Evolutionary conservation across 1,139 yeast species (phyloP).

Genomic region (Taphrina flavorubra): DNA sequence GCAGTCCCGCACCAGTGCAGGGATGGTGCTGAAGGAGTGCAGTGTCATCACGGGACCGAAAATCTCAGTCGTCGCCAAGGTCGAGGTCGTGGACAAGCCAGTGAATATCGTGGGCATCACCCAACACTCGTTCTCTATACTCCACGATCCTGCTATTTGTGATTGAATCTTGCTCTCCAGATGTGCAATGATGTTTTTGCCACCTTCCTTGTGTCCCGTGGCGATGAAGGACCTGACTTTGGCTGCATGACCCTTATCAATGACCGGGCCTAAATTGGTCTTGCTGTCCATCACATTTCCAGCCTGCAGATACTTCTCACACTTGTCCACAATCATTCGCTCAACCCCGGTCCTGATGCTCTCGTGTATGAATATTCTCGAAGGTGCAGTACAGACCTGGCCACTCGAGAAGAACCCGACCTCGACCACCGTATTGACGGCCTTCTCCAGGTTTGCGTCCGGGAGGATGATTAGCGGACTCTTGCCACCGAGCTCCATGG

Average conservation of each 20-base stretch:
- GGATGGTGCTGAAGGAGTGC: slow-evolving; percentile 68
- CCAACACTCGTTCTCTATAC: slow-evolving; percentile 9
- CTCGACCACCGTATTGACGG: slow-evolving; percentile 64
- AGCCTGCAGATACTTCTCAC: slow-evolving; percentile 14
- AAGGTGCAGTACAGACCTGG: slow-evolving; percentile 88
- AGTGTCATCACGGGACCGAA: slow-evolving; percentile 91
- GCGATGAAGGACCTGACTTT: slow-evolving; percentile 29
- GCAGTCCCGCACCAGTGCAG: slow-evolving; percentile 72
- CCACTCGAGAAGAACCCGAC: slow-evolving; percentile 84
- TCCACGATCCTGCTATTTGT: not conserved
- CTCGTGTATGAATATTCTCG: slow-evolving; percentile 79
- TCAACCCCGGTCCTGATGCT: slow-evolving; percentile 71
- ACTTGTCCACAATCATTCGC: slow-evolving; percentile 54
- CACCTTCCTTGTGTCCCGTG: slow-evolving; percentile 27
- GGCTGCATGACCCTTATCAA: slow-evolving; percentile 20
- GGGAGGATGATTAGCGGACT: slow-evolving; percentile 79
- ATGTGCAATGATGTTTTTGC: slow-evolving; percentile 21
- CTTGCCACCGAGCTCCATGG: slow-evolving; percentile 86
- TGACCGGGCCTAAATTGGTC: slow-evolving; percentile 20
- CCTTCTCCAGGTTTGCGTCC: slow-evolving; percentile 70
- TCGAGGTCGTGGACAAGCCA: slow-evolving; percentile 12
- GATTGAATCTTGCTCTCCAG: slow-evolving; percentile 20
- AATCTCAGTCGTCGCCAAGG: slow-evolving; percentile 63
- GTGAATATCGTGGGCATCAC: slow-evolving; percentile 38
- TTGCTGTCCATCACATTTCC: slow-evolving; percentile 12